phyloP scores from a whole-genome alignment of 768 basidiomycete genomes.

The Russula lepida region DNA sequence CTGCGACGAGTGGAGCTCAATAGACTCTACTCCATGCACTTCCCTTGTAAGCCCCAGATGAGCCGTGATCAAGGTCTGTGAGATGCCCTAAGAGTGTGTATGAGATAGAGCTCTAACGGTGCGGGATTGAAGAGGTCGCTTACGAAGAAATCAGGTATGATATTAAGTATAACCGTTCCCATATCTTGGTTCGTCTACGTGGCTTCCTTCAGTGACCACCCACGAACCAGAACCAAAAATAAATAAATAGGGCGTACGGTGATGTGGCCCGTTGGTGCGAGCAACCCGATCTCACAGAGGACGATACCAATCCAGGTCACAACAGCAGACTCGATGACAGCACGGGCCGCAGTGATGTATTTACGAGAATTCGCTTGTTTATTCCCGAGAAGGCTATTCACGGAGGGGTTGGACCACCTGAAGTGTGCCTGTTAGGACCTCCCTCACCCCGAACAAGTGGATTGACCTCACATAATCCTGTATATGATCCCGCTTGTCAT shows the following conservation, averaged over 20 bases:
- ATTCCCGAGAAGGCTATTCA: neutral
- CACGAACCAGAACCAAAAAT: neutral
- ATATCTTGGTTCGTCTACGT: neutral
- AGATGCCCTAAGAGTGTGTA: constrained; percentile 21
- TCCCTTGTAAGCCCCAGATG: constrained; percentile 20
- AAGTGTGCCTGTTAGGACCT: neutral
- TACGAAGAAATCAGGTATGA: constrained; percentile 15
- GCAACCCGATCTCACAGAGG: constrained; percentile 20
- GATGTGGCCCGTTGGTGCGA: constrained; percentile 21
- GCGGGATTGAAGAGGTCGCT: neutral
- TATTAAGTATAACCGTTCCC: neutral
- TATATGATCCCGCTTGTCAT: constrained; percentile 22
- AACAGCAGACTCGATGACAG: constrained; percentile 23
- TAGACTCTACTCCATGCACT: neutral
- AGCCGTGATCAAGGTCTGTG: constrained; percentile 24
- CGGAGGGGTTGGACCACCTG: neutral
- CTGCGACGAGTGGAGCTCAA: neutral
- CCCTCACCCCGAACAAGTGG: neutral
- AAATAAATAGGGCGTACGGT: constrained; percentile 8
- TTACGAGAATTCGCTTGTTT: neutral
- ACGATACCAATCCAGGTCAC: constrained; percentile 26
- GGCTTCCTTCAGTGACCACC: neutral
- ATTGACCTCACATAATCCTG: constrained; percentile 20
- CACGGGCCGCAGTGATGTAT: constrained; percentile 12
- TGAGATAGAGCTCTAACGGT: neutral